Evolutionary conservation across 2,329 filamentous ascomycete species (phyloP).

Genomic region (Stachybotrys chlorohalonatus): DNA sequence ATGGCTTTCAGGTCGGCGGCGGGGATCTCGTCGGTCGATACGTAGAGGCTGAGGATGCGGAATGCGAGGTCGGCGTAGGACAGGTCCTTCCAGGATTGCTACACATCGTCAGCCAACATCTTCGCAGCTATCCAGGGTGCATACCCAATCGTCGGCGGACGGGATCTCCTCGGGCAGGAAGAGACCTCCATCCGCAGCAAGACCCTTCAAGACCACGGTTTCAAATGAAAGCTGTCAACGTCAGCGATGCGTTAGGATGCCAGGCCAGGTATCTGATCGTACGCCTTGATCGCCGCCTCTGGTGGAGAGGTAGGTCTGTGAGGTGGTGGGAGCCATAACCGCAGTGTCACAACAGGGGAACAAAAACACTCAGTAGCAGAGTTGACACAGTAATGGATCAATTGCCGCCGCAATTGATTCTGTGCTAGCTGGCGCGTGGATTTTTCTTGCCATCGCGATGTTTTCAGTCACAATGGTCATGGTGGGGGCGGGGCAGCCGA

Average conservation of each 20-base stretch:
- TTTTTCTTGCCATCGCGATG: neutral
- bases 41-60: constrained; percentile 79
- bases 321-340: constrained; percentile 1
- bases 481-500: neutral
- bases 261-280: neutral
- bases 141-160: constrained; percentile 46
- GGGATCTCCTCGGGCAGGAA: constrained; percentile 80
- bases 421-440: neutral
- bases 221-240: constrained; percentile 66
- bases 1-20: constrained; percentile 70
- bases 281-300: constrained; percentile 17
- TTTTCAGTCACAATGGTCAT: neutral
- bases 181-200: constrained; percentile 74
- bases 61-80: constrained; percentile 76
- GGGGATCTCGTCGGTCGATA: constrained; percentile 76
- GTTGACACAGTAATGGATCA: neutral
- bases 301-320: constrained; percentile 16
- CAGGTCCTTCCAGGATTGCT: constrained; percentile 66
- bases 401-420: neutral
- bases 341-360: neutral
- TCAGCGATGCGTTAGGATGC: neutral
- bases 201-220: constrained; percentile 76
- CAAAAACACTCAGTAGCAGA: neutral
- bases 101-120: neutral
- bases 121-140: constrained; percentile 34